Conservation (phyloP, 768 basidiomycete species). For the Termitomyces sp. region DNA sequence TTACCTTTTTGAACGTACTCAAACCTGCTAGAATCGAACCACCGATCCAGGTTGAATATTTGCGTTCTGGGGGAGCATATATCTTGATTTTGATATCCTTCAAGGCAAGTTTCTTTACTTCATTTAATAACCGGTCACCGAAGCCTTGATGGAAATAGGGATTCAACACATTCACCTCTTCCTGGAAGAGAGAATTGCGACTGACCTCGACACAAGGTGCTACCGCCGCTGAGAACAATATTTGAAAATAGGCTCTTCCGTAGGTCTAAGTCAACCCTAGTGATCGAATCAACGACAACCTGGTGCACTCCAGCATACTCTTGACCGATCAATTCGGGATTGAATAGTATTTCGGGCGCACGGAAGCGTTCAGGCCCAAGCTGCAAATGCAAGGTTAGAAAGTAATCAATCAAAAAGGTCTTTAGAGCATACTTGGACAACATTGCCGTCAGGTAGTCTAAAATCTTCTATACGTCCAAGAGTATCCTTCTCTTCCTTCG, state of each 20-base stretch:
- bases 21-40: constrained; percentile 95
- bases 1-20: constrained; percentile 95
- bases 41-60: constrained; percentile 96
- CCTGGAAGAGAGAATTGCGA: background rate
- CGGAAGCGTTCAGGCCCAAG: constrained; percentile 93
- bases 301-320: constrained; percentile 98
- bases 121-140: constrained; percentile 92
- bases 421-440: constrained; percentile 60
- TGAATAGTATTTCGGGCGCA: constrained; percentile 96
- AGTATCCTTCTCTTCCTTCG: constrained; percentile 93
- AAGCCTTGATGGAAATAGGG: constrained; percentile 49
- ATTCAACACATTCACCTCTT: constrained; percentile 3
- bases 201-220: constrained; percentile 89
- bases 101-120: constrained; percentile 92
- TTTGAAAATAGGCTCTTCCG: constrained; percentile 94
- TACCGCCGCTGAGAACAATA: constrained; percentile 94
- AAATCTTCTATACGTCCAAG: constrained; percentile 80
- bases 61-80: constrained; percentile 98
- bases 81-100: constrained; percentile 99
- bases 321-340: constrained; percentile 92
- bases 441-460: constrained; percentile 90
- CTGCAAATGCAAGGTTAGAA: constrained; percentile 33
- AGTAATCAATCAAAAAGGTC: constrained; percentile 11
- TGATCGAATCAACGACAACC: constrained; percentile 97
- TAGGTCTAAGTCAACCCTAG: constrained; percentile 92